phyloP scores from a whole-genome alignment of 2,329 filamentous ascomycete species.

The Gnomoniopsis smithogilvyi region DNA sequence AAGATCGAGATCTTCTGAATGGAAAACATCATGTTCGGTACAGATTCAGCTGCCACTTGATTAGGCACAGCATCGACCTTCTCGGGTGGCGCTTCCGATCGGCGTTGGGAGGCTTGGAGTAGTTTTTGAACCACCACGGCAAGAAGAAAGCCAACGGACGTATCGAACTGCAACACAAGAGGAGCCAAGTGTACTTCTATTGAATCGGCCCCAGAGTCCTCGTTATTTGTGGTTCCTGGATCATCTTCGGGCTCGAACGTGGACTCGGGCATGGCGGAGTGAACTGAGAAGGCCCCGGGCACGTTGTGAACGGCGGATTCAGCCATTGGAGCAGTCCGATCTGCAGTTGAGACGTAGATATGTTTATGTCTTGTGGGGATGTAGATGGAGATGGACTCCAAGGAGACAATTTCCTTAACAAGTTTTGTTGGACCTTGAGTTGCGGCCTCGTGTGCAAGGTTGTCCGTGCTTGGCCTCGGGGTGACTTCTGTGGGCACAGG shows the following conservation, averaged over 20 bases:
- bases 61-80: constrained; percentile 17
- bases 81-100: not conserved
- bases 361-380: constrained; percentile 49
- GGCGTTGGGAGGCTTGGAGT: constrained; percentile 38
- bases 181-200: constrained; percentile 53
- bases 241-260: constrained; percentile 9
- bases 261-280: constrained; percentile 23
- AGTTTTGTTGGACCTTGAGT: constrained; percentile 52
- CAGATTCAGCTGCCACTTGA: constrained; percentile 18
- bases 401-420: constrained; percentile 51
- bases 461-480: constrained; percentile 16
- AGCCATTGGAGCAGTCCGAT: not conserved
- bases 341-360: constrained; percentile 30
- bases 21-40: constrained; percentile 41
- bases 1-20: constrained; percentile 50
- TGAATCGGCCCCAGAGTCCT: constrained; percentile 27
- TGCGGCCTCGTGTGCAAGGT: constrained; percentile 41
- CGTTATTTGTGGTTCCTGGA: constrained; percentile 11
- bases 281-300: constrained; percentile 60
- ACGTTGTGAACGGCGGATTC: constrained; percentile 33
- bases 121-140: constrained; percentile 49
- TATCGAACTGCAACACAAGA: constrained; percentile 51
- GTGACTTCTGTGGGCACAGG: constrained; percentile 10
- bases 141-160: constrained; percentile 53
- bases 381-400: constrained; percentile 51